These are phyloP conservation scores for Alternaria tenuissima DNA, from an alignment of 2,329 filamentous ascomycete genomes.

Conservation along the genomic window DNA sequence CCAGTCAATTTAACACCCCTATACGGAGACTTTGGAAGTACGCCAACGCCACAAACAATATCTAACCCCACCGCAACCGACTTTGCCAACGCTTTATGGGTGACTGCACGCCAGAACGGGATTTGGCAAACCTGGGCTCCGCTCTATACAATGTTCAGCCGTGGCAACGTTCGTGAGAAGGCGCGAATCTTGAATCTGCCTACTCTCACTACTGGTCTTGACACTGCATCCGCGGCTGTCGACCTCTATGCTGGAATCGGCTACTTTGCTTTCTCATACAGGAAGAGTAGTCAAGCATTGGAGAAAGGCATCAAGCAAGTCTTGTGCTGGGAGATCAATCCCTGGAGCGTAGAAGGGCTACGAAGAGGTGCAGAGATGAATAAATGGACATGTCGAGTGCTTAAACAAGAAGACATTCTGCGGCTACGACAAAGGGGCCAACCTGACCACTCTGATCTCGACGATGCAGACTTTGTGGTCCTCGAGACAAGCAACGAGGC, in stretches of 20 bases:
- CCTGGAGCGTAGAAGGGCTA: slow-evolving; percentile 58
- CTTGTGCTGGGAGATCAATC: slow-evolving; percentile 87
- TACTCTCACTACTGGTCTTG: slow-evolving; percentile 27
- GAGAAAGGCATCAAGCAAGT: slow-evolving; percentile 72
- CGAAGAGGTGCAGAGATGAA: slow-evolving; percentile 53
- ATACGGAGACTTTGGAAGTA: slow-evolving; percentile 76
- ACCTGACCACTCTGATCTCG: background rate
- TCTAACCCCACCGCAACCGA: slow-evolving; percentile 55
- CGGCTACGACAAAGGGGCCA: background rate
- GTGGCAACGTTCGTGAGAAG: slow-evolving; percentile 91
- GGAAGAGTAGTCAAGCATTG: slow-evolving; percentile 63
- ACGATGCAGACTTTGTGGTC: slow-evolving; percentile 42
- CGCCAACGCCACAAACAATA: slow-evolving; percentile 26
- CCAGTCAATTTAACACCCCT: slow-evolving; percentile 75
- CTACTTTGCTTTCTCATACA: slow-evolving; percentile 90
- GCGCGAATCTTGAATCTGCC: slow-evolving; percentile 69
- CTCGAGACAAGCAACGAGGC: slow-evolving; percentile 54
- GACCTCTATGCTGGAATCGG: slow-evolving; percentile 94
- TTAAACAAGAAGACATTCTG: slow-evolving; percentile 5
- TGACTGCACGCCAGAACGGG: slow-evolving; percentile 74
- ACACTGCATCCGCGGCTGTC: slow-evolving; percentile 55
- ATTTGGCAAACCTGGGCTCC: slow-evolving; percentile 89
- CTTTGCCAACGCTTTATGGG: slow-evolving; percentile 78
- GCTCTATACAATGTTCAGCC: slow-evolving; percentile 90
- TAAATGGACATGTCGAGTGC: slow-evolving; percentile 43